phyloP scores from a whole-genome alignment of 768 basidiomycete genomes.

The Sporobolomyces pararoseus region DNA sequence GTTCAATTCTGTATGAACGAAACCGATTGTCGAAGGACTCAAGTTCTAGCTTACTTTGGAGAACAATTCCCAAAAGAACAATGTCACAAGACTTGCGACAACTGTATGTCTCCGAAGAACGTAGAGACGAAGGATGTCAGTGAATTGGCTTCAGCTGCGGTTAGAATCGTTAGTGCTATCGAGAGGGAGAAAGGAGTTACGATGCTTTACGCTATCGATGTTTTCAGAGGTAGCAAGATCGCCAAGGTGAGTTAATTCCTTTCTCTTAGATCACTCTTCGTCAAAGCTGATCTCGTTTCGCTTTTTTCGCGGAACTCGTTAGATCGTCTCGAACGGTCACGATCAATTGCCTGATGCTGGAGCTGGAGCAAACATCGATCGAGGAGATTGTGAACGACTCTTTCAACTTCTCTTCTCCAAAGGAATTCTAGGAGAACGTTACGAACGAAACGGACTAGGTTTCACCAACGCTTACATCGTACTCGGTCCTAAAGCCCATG shows the following conservation, averaged over 20 bases:
- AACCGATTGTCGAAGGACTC: constrained; percentile 77
- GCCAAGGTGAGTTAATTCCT: constrained; percentile 38
- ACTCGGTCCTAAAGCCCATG: constrained; percentile 11
- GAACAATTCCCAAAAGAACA: constrained; percentile 67
- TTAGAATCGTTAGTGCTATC: constrained; percentile 60
- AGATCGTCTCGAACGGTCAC: constrained; percentile 55
- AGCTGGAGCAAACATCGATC: constrained; percentile 55
- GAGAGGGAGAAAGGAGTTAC: constrained; percentile 59
- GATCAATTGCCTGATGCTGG: constrained; percentile 58
- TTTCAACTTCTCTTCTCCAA: constrained; percentile 59
- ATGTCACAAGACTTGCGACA: constrained; percentile 76
- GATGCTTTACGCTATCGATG: constrained; percentile 58
- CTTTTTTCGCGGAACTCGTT: too few relatives aligned
- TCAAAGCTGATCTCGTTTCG: too few relatives aligned
- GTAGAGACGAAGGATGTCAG: constrained; percentile 64
- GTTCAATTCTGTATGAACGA: constrained; percentile 74
- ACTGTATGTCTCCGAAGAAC: constrained; percentile 65
- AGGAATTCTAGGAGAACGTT: constrained; percentile 57
- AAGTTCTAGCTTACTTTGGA: constrained; percentile 82
- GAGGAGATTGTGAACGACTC: constrained; percentile 63
- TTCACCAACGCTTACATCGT: constrained; percentile 51
- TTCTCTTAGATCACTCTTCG: not conserved
- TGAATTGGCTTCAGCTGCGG: constrained; percentile 56
- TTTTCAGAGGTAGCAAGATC: constrained; percentile 64
- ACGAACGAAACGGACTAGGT: constrained; percentile 52